phyloP scores from a whole-genome alignment of 73 alveolate species.

The Paramecium tetraurelia region DNA sequence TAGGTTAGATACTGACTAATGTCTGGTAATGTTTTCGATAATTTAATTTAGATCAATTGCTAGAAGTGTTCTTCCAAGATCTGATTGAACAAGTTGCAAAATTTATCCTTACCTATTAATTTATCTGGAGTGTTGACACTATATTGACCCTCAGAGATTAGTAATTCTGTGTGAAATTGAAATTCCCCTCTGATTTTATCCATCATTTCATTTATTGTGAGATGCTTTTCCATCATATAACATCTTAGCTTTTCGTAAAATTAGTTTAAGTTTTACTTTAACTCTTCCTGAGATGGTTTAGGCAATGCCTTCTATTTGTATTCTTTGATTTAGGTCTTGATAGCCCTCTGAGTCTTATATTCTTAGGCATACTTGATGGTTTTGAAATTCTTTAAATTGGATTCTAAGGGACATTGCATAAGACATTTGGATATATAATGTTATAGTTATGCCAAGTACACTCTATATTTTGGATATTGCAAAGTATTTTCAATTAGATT shows the following conservation, averaged over 20 bases:
- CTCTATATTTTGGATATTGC: neutral
- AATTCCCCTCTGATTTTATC: constrained; percentile 2
- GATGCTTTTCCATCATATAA: constrained; percentile 27
- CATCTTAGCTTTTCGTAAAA: constrained; percentile 23
- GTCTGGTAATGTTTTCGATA: neutral
- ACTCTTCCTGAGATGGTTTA: neutral
- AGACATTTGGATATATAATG: neutral
- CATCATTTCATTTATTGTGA: neutral
- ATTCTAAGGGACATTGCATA: neutral
- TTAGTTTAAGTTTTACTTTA: neutral
- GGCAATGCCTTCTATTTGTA: neutral
- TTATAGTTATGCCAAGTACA: neutral
- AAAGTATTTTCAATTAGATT: neutral
- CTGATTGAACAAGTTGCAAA: neutral
- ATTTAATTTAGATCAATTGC: neutral
- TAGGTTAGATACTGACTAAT: neutral
- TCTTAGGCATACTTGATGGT: neutral
- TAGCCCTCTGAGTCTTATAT: neutral
- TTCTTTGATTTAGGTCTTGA: neutral
- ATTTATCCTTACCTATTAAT: neutral
- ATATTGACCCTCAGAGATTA: neutral
- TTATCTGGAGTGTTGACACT: neutral
- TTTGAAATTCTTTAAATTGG: neutral
- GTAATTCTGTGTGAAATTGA: neutral
- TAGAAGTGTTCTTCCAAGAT: constrained; percentile 18